A percentile compares a stretch with the other conserved stretches of the same genome.
Evolutionary conservation across 1,284 basidiomycete genomes (phyloP).

Genomic region (Ustilago tritici): DNA sequence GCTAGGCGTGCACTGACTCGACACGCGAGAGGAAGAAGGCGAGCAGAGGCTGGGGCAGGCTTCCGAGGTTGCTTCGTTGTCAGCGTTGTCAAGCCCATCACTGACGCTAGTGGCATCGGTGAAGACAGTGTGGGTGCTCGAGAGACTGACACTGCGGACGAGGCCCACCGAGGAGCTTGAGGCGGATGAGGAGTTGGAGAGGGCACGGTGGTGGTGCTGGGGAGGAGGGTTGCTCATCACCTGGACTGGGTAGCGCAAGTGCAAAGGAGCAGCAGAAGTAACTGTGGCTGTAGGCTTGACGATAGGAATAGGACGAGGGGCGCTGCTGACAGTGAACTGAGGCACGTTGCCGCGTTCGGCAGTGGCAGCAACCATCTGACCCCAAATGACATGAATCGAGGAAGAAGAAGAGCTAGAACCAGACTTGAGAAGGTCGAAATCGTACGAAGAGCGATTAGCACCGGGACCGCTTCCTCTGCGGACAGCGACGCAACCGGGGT

Average conservation of each 20-base stretch:
- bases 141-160: slow-evolving; percentile 37
- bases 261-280: not conserved
- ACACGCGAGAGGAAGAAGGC: slow-evolving; percentile 21
- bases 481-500: slow-evolving; percentile 61
- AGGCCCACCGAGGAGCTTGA: slow-evolving; percentile 25
- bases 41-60: slow-evolving; percentile 47
- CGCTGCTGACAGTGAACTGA: slow-evolving; percentile 36
- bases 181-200: slow-evolving; percentile 30
- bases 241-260: slow-evolving; percentile 24
- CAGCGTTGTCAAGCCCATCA: slow-evolving; percentile 11
- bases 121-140: slow-evolving; percentile 35
- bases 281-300: slow-evolving; percentile 24
- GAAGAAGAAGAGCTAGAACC: slow-evolving; percentile 1
- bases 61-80: slow-evolving; percentile 23
- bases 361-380: slow-evolving; percentile 28
- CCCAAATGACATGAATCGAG: slow-evolving; percentile 49
- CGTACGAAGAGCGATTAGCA: slow-evolving; percentile 15
- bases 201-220: slow-evolving; percentile 20
- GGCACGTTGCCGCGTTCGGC: slow-evolving; percentile 13
- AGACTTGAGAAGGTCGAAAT: slow-evolving; percentile 26
- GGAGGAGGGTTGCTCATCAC: slow-evolving; percentile 15
- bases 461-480: slow-evolving; percentile 54
- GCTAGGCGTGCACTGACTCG: slow-evolving; percentile 27
- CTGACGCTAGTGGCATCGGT: slow-evolving; percentile 43
- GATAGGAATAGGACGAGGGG: slow-evolving; percentile 38